Conservation (phyloP, 768 basidiomycete species). For the Hypholoma fasciculare region DNA sequence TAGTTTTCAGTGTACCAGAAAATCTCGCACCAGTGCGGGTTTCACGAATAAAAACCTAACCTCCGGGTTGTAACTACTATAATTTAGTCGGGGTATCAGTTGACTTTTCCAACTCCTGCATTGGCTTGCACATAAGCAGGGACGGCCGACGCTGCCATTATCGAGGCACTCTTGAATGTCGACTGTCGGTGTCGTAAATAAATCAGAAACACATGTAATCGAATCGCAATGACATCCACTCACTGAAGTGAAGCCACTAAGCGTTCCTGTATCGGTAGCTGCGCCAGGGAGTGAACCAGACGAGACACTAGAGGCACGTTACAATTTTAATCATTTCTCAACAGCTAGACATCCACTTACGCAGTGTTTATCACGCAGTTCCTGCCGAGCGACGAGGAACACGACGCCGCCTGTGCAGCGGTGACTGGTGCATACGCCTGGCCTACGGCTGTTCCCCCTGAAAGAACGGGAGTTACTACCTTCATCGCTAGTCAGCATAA, state of each 20-base stretch:
- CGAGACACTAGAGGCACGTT: conserved; percentile 6
- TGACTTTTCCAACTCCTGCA: conserved; percentile 23
- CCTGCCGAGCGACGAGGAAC: conserved; percentile 18
- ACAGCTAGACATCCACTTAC: conserved; percentile 2
- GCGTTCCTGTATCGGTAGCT: conserved; percentile 18
- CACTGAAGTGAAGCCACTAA: conserved; percentile 24
- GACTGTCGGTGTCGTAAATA: too few relatives aligned
- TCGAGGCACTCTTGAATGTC: conserved; percentile 15
- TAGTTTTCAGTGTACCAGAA: too few relatives aligned
- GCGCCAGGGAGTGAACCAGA: conserved; percentile 20
- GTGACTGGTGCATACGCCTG: conserved; percentile 22
- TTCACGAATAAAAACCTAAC: too few relatives aligned
- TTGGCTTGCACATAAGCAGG: conserved; percentile 21
- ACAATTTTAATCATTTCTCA: not conserved
- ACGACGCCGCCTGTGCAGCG: conserved; percentile 13
- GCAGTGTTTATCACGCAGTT: conserved; percentile 18
- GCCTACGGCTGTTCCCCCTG: conserved; percentile 8
- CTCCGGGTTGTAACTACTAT: too few relatives aligned
- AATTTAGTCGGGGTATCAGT: conserved; percentile 7
- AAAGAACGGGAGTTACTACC: conserved; percentile 17
- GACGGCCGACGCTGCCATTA: conserved; percentile 20
- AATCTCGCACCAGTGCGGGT: too few relatives aligned
- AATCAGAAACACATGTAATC: not conserved
- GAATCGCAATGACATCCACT: not conserved
- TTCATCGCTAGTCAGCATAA: not conserved